Percentiles rank a stretch among this genome's conserved stretches.
phyloP scores from a whole-genome alignment of 169 alveolate genomes.

The Plasmodium coatneyi region DNA sequence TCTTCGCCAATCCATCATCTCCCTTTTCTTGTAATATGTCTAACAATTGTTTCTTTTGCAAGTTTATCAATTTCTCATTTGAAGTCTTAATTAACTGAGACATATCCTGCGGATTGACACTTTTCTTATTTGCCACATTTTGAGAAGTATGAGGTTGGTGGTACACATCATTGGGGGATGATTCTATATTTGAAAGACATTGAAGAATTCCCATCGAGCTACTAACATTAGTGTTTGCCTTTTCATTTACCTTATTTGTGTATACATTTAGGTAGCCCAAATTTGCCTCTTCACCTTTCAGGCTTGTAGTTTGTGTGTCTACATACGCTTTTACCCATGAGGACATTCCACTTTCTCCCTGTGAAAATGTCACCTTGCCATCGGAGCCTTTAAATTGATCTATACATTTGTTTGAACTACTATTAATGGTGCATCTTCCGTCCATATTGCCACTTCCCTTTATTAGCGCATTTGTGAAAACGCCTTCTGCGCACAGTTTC shows the following conservation, averaged over 20 bases:
- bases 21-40: slow-evolving; percentile 39
- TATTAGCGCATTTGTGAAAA: not conserved
- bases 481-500: not conserved
- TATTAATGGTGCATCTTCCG: not conserved
- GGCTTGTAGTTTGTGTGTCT: slow-evolving; percentile 1
- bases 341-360: not conserved
- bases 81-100: slow-evolving; percentile 28
- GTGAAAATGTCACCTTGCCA: not conserved
- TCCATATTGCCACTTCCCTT: not conserved
- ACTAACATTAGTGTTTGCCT: not conserved
- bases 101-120: not conserved
- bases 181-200: not conserved
- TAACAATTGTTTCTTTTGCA: slow-evolving; percentile 49
- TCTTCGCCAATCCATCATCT: not conserved
- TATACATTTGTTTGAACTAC: slow-evolving; percentile 2
- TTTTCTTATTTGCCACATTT: not conserved
- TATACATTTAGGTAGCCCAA: slow-evolving; percentile 1
- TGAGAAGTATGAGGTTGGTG: slow-evolving; percentile 6
- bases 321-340: slow-evolving; percentile 12
- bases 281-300: not conserved
- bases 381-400: slow-evolving; percentile 14
- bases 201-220: not conserved
- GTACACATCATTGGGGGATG: not conserved
- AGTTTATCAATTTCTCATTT: slow-evolving; percentile 31
- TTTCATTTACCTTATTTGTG: slow-evolving; percentile 9